Base-by-base conservation (phyloP, 2,329 filamentous ascomycete species). In the Trichothecium sympodiale region DNA sequence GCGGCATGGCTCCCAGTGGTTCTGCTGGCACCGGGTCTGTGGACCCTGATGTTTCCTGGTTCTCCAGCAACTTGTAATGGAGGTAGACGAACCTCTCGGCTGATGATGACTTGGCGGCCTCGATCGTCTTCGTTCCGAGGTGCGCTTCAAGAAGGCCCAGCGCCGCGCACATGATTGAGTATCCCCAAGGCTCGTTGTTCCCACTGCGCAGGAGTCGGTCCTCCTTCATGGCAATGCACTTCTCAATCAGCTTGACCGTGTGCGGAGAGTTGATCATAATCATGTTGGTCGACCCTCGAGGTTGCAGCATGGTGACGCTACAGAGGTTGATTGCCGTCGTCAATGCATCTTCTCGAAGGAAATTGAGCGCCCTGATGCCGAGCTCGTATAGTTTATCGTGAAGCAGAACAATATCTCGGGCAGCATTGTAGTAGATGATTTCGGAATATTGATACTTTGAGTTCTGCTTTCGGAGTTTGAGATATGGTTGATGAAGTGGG, bases 121-220 rank as follows among this genome's bases (percentile, higher is more conserved):
- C 69, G 13, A 66, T 50, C 7, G 71, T 65, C 56, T 76, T 77
- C 39, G 65, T 65, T 18, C 68, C 71, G 12, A 77, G 56, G 41
- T 78, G 73, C 0, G 71, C 69, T 50, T 77, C 71, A 17, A 77
- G 58, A 8, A 78, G 59, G 3, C 73, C 74, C 17, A 69, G 60
- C 1, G 73, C 71, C 3, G 72, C 70, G 43, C 72, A 77, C 67
- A 77, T 74, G 49, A 75, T 75, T 37, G 68, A 72, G 51, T 77
- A 76, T 14, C 71, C 71, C 74, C 74, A 77, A 0, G 74, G 73
- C 47, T 78, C 74, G 46, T 75, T 74, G 55, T 77, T 77, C 13
- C 73, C 73, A 41, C 71, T 75, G n/a, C 72, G 61, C 17, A 78
- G 51, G 7, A 77, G 64, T 1, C 71, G 65, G 44, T 77, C 72